Conservation (phyloP, 1,139 yeast species). For the Zygosaccharomyces sapae region DNA sequence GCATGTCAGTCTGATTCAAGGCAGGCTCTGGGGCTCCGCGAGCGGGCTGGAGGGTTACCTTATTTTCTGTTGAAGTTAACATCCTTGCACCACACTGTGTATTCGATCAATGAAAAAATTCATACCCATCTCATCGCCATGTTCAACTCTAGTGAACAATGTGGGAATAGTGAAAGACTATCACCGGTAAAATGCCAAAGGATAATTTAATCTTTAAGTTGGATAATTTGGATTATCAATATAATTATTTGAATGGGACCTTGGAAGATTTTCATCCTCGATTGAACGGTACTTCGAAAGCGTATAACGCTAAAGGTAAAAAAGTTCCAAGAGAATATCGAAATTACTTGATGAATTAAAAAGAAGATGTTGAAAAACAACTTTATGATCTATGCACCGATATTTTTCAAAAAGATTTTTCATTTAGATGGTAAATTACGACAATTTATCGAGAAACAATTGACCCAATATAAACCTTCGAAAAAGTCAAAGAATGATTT, state of each 20-base stretch:
- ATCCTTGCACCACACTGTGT: slow-evolving; percentile 17
- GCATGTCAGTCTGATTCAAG: slow-evolving; percentile 70
- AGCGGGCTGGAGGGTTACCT: neutral
- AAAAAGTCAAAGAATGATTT: slow-evolving; percentile 19
- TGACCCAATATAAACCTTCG: slow-evolving; percentile 24
- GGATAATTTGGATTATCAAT: slow-evolving; percentile 38
- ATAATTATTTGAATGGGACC: slow-evolving; percentile 30
- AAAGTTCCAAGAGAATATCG: slow-evolving; percentile 34
- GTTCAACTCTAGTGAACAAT: no score
- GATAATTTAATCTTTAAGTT: slow-evolving; percentile 37
- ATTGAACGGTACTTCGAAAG: slow-evolving; percentile 49
- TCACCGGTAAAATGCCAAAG: slow-evolving; percentile 28
- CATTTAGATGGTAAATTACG: slow-evolving; percentile 44
- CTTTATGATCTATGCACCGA: slow-evolving; percentile 46
- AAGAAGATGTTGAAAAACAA: slow-evolving; percentile 44
- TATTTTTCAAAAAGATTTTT: slow-evolving; percentile 49
- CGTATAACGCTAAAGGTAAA: slow-evolving; percentile 47
- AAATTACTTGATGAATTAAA: slow-evolving; percentile 41
- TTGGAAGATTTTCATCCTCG: slow-evolving; percentile 43
- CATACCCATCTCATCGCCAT: slow-evolving; percentile 21
- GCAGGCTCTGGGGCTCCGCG: neutral
- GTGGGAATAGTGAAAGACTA: no score
- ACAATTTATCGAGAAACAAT: slow-evolving; percentile 35
- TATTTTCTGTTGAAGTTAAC: slow-evolving; percentile 5
- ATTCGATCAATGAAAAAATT: slow-evolving; percentile 2